Conservation (phyloP, 305 asterid genomes). For the Fraxinus sp. region DNA sequence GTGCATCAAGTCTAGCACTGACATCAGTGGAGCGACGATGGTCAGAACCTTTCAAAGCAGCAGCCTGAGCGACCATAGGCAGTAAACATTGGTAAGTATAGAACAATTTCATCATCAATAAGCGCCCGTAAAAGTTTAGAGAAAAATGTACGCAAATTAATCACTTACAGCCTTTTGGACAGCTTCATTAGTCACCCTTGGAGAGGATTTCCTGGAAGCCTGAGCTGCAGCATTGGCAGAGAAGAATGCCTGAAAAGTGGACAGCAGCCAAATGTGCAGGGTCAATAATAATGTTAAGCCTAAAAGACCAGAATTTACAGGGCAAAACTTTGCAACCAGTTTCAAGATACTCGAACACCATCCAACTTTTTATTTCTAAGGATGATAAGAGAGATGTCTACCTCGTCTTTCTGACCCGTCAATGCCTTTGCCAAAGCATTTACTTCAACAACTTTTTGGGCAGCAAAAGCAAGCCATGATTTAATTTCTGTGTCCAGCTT, state of each 20-base stretch:
- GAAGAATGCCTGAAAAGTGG: constrained; percentile 55
- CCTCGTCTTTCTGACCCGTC: constrained; percentile 74
- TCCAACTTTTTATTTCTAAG: neutral
- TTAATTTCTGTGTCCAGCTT: constrained; percentile 82
- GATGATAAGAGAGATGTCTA: constrained; percentile 20
- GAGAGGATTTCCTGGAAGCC: constrained; percentile 88
- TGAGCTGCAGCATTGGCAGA: constrained; percentile 83
- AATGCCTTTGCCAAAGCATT: constrained; percentile 85
- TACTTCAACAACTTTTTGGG: constrained; percentile 87
- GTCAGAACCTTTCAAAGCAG: constrained; percentile 69
- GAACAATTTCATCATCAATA: neutral
- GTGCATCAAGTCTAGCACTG: constrained; percentile 73
- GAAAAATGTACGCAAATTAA: neutral
- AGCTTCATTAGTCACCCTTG: constrained; percentile 66
- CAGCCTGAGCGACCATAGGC: constrained; percentile 44
- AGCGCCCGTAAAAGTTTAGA: neutral
- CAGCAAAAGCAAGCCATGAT: constrained; percentile 93
- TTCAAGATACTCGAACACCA: neutral
- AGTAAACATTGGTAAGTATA: constrained; percentile 26
- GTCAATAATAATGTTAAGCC: neutral
- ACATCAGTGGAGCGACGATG: constrained; percentile 76
- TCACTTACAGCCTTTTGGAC: constrained; percentile 81
- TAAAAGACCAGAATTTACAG: neutral
- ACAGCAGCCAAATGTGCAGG: neutral
- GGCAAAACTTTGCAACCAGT: neutral